phyloP scores from a whole-genome alignment of 257 asterid species.

The Lavandula angustifolia region DNA sequence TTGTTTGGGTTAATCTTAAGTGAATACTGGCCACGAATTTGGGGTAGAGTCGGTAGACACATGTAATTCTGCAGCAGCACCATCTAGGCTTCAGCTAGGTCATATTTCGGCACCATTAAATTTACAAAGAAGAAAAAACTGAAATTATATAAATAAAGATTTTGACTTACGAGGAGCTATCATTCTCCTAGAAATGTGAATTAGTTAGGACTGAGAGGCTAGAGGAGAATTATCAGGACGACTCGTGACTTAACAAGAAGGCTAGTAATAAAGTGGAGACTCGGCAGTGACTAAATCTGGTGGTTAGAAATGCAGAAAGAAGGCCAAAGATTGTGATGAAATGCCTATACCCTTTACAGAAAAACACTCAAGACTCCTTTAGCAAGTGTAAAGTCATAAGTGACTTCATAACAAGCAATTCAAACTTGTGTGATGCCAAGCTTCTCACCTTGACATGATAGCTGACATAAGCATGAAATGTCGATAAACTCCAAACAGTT shows the following conservation, averaged over 20 bases:
- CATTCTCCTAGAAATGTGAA: neutral
- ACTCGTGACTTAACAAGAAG: neutral
- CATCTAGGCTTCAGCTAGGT: neutral
- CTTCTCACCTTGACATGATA: conserved; percentile 91
- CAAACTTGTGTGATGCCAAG: conserved; percentile 24
- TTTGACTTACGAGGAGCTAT: neutral
- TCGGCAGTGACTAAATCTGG: neutral
- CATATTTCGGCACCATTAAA: neutral
- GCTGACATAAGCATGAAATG: conserved; percentile 94
- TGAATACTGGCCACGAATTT: neutral
- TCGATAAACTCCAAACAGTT: conserved; percentile 90
- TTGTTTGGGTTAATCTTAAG: neutral
- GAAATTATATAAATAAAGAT: neutral
- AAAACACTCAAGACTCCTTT: conserved; percentile 3
- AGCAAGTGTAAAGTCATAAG: conserved; percentile 19
- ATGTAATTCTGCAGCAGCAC: neutral
- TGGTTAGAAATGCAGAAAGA: conserved; percentile 10
- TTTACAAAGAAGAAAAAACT: neutral
- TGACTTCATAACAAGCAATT: conserved; percentile 9
- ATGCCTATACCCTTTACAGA: neutral
- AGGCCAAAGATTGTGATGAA: neutral
- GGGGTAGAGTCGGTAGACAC: neutral
- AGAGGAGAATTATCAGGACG: neutral
- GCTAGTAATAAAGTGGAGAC: neutral
- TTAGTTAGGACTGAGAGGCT: too few species aligned